These are phyloP conservation scores for Xerocomus spinulosus DNA, from an alignment of 768 basidiomycete species.

Conservation along the genomic window DNA sequence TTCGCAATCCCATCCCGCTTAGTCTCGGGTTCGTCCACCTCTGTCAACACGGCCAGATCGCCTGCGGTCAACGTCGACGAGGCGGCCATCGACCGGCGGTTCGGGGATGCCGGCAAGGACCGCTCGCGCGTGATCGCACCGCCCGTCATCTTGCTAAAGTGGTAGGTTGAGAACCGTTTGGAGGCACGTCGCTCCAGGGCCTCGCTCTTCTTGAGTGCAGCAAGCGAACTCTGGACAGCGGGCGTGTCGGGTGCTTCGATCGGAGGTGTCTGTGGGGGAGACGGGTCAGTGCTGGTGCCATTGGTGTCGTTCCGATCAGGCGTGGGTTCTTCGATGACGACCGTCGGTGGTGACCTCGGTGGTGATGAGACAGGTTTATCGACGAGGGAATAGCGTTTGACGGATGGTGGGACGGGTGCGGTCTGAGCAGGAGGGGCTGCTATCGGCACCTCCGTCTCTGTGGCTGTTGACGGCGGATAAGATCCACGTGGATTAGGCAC, in stretches of 20 bases:
- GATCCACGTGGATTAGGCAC: constrained; percentile 8
- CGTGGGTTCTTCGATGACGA: constrained; percentile 39
- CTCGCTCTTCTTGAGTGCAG: constrained; percentile 83
- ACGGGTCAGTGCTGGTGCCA: constrained; percentile 16
- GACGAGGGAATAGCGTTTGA: constrained; percentile 76
- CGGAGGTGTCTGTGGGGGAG: constrained; percentile 37
- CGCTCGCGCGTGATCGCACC: constrained; percentile 43
- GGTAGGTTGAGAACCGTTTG: constrained; percentile 93
- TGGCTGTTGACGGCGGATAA: no score
- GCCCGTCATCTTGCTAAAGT: constrained; percentile 90
- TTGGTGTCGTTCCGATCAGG: constrained; percentile 25
- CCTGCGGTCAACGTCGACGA: constrained; percentile 59
- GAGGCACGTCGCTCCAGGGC: constrained; percentile 87
- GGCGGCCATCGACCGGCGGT: constrained; percentile 65
- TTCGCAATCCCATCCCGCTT: constrained; percentile 14
- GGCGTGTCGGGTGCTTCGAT: constrained; percentile 43
- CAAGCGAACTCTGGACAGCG: constrained; percentile 75
- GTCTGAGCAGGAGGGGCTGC: constrained; percentile 25
- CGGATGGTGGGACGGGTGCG: constrained; percentile 50
- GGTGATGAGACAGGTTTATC: constrained; percentile 56
- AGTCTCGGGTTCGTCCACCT: constrained; percentile 51
- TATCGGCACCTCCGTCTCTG: no score
- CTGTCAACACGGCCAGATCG: constrained; percentile 70
- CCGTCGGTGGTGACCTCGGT: constrained; percentile 42
- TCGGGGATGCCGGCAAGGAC: constrained; percentile 43